Conservation (phyloP, 345 rosid species). For the Anacardium occidentale region DNA sequence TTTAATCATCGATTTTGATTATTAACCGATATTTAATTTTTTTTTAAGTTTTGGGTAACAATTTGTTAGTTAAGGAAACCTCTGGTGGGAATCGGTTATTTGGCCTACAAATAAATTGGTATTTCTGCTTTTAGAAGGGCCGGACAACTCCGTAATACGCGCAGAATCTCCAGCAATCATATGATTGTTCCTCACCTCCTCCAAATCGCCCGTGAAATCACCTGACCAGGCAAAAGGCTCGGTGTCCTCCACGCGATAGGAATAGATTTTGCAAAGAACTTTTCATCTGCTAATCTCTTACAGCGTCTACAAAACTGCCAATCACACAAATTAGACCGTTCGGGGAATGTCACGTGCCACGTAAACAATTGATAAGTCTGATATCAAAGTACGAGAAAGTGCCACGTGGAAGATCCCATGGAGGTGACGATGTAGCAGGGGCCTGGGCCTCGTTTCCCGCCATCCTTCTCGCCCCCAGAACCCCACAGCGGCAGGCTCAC, state of each 20-base stretch:
- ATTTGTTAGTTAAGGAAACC: no score
- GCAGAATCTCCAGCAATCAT: constrained; percentile 6
- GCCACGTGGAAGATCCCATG: constrained; percentile 36
- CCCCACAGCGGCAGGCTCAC: neutral
- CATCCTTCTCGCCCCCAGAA: constrained; percentile 26
- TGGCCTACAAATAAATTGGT: neutral
- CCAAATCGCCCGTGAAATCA: fast-evolving
- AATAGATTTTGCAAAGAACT: neutral
- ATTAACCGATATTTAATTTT: no score
- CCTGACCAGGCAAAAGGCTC: fast-evolving
- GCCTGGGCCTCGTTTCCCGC: constrained; percentile 36
- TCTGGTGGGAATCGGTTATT: no score
- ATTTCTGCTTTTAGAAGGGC: constrained; percentile 12
- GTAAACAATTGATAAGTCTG: constrained; percentile 24
- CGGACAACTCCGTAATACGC: neutral
- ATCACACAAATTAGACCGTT: constrained; percentile 16
- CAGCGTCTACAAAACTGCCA: constrained; percentile 14
- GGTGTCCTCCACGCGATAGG: fast-evolving
- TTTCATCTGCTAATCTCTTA: neutral
- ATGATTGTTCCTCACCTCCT: neutral
- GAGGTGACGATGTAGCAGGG: constrained; percentile 20
- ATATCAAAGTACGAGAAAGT: neutral
- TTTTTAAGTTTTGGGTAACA: no score
- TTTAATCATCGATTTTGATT: no score
- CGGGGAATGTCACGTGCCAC: constrained; percentile 20